Evolutionary conservation across 108 stramenopile species (phyloP), one percentile per base, ranked within the genome.

Genomic region (Fragilaria crotonensis): DNA sequence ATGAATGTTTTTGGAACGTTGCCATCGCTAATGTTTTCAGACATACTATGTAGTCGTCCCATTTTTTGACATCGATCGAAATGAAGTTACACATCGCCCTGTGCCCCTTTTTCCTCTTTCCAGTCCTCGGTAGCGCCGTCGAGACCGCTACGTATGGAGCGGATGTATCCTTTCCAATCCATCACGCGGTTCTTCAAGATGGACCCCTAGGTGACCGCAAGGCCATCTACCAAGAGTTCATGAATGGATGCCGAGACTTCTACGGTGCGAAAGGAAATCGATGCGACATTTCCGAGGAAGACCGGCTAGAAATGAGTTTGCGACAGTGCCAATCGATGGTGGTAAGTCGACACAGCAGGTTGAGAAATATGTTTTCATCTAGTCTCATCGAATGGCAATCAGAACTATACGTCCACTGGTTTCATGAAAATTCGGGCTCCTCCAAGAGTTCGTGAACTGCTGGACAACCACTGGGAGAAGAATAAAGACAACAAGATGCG

Each of bases 241-340:
- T 92, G 77, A 45, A 78, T 20, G 83, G 85, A 19, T 92, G 90
- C 47, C 70, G 68, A 1, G 28, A 48, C 1, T 49, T 53, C 23
- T 73, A 64, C 45, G 54, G 31, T 0, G 14, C 63, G 30, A 32
- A 50, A 27, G 41, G 52, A 9, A 63, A 57, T 4, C 54, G 71
- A 33, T 88, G 90, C 32, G 75, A 86, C 50, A 31, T 48, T 18
- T 87, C 75, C 25, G 90, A 93, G 66, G 30, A 64, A 2, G 90
- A 89, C 41, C 83, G 90, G 0, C 63, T 93, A 32, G 83, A 76
- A 49, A 93, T 93, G 90, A 73, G 59, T 21, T 46, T 85, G 2
- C 71, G 90, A 25, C 90, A 93, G 59, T 85, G 87, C 2, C 59
- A 71, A 31, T 66, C 68, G 45, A 89, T 93, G 87, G 64, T 76